A percentile compares a stretch with the other conserved stretches of the same genome.
Conservation (phyloP, 129 eudicot species). For the Heracleum sosnowskyi region DNA sequence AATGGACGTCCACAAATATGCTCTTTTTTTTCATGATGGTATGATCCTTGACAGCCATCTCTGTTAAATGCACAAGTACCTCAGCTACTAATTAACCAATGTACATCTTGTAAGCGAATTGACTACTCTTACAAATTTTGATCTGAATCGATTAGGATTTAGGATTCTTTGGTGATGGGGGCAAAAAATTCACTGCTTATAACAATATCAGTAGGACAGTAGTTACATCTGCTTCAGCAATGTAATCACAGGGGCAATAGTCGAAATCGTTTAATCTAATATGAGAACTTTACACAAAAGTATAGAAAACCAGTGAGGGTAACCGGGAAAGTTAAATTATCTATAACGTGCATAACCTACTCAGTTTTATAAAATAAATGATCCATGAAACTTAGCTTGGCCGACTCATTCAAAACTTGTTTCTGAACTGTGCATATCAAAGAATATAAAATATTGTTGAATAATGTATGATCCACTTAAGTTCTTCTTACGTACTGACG, state of each 20-base stretch:
- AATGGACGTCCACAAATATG: slow-evolving; percentile 55
- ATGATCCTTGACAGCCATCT: slow-evolving; percentile 9
- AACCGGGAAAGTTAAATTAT: no score
- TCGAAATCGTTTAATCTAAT: background rate
- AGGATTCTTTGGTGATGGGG: background rate
- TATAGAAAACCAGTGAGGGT: no score
- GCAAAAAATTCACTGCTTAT: background rate
- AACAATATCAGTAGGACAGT: background rate
- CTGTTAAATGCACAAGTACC: slow-evolving; percentile 3
- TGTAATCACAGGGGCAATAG: no score
- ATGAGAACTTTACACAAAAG: no score
- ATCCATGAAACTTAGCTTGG: background rate
- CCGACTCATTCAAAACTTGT: background rate
- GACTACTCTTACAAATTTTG: background rate
- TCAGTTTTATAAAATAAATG: background rate
- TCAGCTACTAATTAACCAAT: background rate
- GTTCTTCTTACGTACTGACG: no score
- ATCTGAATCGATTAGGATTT: background rate
- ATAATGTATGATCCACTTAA: no score
- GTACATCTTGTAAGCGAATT: background rate
- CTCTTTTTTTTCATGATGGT: slow-evolving; percentile 22
- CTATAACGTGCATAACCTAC: background rate
- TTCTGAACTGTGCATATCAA: background rate
- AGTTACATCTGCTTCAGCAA: background rate
- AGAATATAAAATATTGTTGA: background rate